Percentiles rank a stretch among this genome's conserved stretches.
Evolutionary conservation across 345 rosid species (phyloP).

Genomic region (Leavenworthia alabamica): DNA sequence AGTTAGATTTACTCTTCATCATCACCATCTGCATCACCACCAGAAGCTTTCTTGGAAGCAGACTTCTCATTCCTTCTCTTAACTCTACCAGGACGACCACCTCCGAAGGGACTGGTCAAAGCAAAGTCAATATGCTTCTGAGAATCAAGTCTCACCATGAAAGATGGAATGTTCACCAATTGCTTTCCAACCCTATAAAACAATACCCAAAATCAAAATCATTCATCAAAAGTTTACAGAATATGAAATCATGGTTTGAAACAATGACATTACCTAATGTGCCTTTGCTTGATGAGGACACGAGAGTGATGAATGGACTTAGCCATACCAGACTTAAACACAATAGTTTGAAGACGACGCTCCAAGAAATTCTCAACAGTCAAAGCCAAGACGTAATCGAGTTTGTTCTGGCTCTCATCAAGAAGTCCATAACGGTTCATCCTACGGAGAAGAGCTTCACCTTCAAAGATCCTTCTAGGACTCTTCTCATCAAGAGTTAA

Average conservation of each 20-base stretch:
- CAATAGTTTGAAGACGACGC: conserved; percentile 59
- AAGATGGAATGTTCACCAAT: conserved; percentile 62
- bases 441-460: conserved; percentile 53
- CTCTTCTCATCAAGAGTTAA: conserved; percentile 59
- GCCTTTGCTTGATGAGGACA: conserved; percentile 63
- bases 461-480: conserved; percentile 52
- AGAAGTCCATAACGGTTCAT: conserved; percentile 58
- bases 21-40: conserved; percentile 65
- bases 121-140: conserved; percentile 73
- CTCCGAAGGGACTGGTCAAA: conserved; percentile 57
- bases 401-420: conserved; percentile 74
- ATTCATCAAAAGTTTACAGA: neutral
- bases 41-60: conserved; percentile 59
- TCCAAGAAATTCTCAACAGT: conserved; percentile 68
- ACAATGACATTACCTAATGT: conserved; percentile 37
- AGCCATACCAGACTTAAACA: conserved; percentile 65
- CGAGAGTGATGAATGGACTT: conserved; percentile 66
- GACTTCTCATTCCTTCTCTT: conserved; percentile 64
- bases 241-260: neutral
- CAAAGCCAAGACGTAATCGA: conserved; percentile 62
- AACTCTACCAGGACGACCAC: conserved; percentile 67
- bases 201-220: no score
- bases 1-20: conserved; percentile 39
- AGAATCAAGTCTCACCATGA: conserved; percentile 65
- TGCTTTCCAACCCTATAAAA: conserved; percentile 64